Conservation (phyloP, 2,329 filamentous ascomycete genomes). For the Fusarium virguliforme region DNA sequence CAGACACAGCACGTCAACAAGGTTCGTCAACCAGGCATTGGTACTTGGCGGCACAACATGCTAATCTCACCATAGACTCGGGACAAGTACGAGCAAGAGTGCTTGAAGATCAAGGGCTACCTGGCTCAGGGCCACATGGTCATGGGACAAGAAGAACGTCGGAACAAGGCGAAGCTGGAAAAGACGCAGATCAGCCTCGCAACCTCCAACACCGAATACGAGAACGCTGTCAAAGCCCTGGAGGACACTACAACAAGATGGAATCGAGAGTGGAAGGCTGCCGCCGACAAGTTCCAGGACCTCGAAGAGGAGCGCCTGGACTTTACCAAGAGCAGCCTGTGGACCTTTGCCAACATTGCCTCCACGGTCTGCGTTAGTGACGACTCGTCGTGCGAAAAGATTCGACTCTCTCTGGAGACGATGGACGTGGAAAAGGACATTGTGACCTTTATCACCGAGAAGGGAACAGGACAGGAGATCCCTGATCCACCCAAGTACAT, state of each 20-base stretch:
- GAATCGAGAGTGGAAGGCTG: conserved; percentile 99
- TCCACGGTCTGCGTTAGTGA: conserved; percentile 99
- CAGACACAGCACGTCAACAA: conserved; percentile 95
- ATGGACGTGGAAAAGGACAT: conserved; percentile 99
- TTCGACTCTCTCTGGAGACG: conserved; percentile 91
- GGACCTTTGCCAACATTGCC: conserved; percentile 97
- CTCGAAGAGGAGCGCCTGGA: conserved; percentile 97
- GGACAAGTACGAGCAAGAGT: conserved; percentile 97
- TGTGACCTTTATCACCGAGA: conserved; percentile 86
- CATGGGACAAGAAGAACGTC: conserved; percentile 98
- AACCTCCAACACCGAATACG: conserved; percentile 92
- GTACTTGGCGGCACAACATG: neutral
- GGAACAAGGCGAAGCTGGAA: conserved; percentile 98
- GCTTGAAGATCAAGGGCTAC: conserved; percentile 98
- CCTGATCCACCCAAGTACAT: conserved; percentile 98
- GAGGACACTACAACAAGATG: conserved; percentile 96
- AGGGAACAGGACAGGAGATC: conserved; percentile 95
- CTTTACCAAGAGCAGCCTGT: conserved; percentile 97
- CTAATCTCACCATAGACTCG: conserved; percentile 74
- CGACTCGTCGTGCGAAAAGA: conserved; percentile 96
- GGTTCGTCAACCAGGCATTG: conserved; percentile 62
- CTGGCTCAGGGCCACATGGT: conserved; percentile 99
- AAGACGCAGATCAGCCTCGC: conserved; percentile 98
- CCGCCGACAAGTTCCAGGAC: conserved; percentile 99
- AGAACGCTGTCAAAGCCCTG: conserved; percentile 90